A percentile compares a stretch with the other conserved stretches of the same genome.
These are phyloP conservation scores for Lomentospora prolificans DNA, from an alignment of 2,329 filamentous ascomycete genomes.

Conservation along the genomic window DNA sequence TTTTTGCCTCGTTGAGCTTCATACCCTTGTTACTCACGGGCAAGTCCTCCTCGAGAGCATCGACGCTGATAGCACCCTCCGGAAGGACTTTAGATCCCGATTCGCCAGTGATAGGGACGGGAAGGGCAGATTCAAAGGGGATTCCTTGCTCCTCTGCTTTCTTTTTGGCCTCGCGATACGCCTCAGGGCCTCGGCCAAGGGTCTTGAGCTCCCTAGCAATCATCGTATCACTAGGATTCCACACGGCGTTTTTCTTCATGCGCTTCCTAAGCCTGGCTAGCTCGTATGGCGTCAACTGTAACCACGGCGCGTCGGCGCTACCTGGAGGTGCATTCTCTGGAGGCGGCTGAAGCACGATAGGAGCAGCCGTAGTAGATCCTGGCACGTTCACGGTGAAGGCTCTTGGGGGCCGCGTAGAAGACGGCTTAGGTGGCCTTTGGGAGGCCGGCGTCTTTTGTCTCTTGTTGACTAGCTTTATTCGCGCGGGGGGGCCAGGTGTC, in stretches of 20 bases:
- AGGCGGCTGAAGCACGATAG: constrained; percentile 42
- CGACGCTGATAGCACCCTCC: constrained; percentile 49
- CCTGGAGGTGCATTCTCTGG: constrained; percentile 50
- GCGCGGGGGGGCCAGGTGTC: constrained; percentile 27
- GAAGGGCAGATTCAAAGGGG: constrained; percentile 33
- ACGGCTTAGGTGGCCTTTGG: constrained; percentile 7
- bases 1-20: constrained; percentile 71
- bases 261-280: constrained; percentile 63
- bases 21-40: constrained; percentile 62
- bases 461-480: constrained; percentile 39
- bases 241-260: constrained; percentile 88
- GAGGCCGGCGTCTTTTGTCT: constrained; percentile 34
- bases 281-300: constrained; percentile 55
- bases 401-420: constrained; percentile 16
- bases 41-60: constrained; percentile 50
- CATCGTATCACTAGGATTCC: constrained; percentile 80
- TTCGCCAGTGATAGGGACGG: constrained; percentile 32
- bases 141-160: constrained; percentile 57
- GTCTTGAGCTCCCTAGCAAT: constrained; percentile 67
- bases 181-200: constrained; percentile 56
- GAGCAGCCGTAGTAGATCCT: constrained; percentile 30
- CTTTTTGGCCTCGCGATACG: constrained; percentile 51
- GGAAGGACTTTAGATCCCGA: constrained; percentile 43
- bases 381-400: constrained; percentile 21
- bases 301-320: constrained; percentile 53